Conservation (phyloP, 768 basidiomycete genomes). For the Tephrocybe sp. region DNA sequence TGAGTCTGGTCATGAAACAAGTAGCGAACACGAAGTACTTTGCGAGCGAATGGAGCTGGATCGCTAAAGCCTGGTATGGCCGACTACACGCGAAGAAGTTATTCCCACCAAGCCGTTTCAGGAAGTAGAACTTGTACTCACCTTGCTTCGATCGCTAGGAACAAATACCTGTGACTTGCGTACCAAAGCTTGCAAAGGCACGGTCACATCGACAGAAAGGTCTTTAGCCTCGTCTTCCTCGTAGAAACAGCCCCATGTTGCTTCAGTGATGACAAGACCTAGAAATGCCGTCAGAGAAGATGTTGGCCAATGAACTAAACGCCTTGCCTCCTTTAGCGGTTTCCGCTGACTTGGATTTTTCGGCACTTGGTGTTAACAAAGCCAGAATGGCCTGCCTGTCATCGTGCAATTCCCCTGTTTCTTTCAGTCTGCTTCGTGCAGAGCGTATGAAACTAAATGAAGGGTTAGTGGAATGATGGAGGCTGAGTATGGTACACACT, state of each 20-base stretch:
- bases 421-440: conserved; percentile 61
- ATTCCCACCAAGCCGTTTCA: neutral
- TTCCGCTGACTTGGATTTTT: conserved; percentile 62
- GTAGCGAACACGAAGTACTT: conserved; percentile 72
- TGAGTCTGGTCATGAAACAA: conserved; percentile 71
- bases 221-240: conserved; percentile 48
- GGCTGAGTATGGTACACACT: conserved; percentile 33
- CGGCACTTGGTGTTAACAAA: conserved; percentile 67
- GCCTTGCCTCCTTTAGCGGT: conserved; percentile 60
- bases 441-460: conserved; percentile 61
- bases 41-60: conserved; percentile 70
- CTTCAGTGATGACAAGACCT: conserved; percentile 79
- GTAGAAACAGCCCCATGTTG: conserved; percentile 63
- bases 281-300: conserved; percentile 16
- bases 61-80: conserved; percentile 88
- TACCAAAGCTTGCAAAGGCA: conserved; percentile 80
- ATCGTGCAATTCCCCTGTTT: conserved; percentile 57
- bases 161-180: conserved; percentile 76
- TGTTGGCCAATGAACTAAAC: neutral
- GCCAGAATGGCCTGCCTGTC: conserved; percentile 61
- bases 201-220: conserved; percentile 71
- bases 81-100: conserved; percentile 36
- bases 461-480: conserved; percentile 2
- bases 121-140: conserved; percentile 26
- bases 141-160: conserved; percentile 74